Percentiles rank a stretch among this genome's conserved stretches.
phyloP scores from a whole-genome alignment of 2,329 filamentous ascomycete species.

The Fusarium redolens region DNA sequence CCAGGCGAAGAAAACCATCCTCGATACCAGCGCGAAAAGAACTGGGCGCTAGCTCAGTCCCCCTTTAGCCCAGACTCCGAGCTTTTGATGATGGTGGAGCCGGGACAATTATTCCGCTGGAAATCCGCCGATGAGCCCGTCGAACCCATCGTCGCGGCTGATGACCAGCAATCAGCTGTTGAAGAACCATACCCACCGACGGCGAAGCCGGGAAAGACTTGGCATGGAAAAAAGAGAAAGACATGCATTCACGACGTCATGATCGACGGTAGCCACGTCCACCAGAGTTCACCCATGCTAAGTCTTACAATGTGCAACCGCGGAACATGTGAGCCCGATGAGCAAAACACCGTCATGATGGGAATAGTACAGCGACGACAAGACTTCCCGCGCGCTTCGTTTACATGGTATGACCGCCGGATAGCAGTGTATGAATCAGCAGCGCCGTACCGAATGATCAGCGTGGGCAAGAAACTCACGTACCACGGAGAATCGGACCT shows the following conservation, averaged over 20 bases:
- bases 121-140: slow-evolving; percentile 15
- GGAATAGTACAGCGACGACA: slow-evolving; percentile 36
- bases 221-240: slow-evolving; percentile 14
- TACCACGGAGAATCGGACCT: slow-evolving; percentile 37
- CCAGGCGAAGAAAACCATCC: slow-evolving; percentile 24
- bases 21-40: slow-evolving; percentile 38
- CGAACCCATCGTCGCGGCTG: background rate
- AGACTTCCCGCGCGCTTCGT: slow-evolving; percentile 13
- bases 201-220: slow-evolving; percentile 8
- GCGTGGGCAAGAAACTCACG: slow-evolving; percentile 38
- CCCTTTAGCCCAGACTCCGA: slow-evolving; percentile 23
- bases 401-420: slow-evolving; percentile 36
- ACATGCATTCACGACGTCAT: slow-evolving; percentile 39
- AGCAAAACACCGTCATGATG: slow-evolving; percentile 35
- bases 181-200: slow-evolving; percentile 28
- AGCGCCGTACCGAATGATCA: slow-evolving; percentile 37
- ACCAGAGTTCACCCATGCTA: slow-evolving; percentile 39
- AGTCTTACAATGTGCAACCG: slow-evolving; percentile 37
- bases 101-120: slow-evolving; percentile 29
- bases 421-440: slow-evolving; percentile 32
- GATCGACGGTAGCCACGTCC: slow-evolving; percentile 24
- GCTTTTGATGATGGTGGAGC: slow-evolving; percentile 35
- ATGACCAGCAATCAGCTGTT: slow-evolving; percentile 23
- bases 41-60: slow-evolving; percentile 34
- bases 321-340: slow-evolving; percentile 25